Percentiles rank a stretch among this genome's conserved stretches.
Evolutionary conservation across 768 basidiomycete genomes (phyloP).

Genomic region (Clitopilus passeckerianus): DNA sequence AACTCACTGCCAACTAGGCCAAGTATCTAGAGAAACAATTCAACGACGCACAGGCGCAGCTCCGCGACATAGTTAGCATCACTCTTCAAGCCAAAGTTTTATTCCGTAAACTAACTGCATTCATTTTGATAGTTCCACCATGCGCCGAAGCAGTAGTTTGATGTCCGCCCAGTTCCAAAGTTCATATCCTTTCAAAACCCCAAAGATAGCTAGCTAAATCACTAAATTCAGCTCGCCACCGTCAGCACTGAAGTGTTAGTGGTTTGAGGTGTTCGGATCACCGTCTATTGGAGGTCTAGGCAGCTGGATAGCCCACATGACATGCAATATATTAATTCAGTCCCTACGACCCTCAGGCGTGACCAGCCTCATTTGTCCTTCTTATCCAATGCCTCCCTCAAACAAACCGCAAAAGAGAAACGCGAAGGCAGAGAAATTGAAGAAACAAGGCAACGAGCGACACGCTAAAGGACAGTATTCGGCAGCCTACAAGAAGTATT

Average conservation of each 20-base stretch:
- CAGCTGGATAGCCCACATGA: neutral
- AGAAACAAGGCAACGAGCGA: constrained; percentile 36
- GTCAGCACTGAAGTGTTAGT: too few relatives aligned
- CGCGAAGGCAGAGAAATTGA: constrained; percentile 22
- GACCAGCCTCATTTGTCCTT: too few relatives aligned
- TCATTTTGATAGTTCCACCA: constrained; percentile 47
- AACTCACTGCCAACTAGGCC: constrained; percentile 35
- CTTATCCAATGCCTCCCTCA: neutral
- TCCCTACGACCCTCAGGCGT: too few relatives aligned
- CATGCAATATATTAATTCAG: neutral
- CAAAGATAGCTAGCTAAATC: neutral
- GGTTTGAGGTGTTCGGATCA: too few relatives aligned
- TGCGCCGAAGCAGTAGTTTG: constrained; percentile 31
- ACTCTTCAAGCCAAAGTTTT: neutral
- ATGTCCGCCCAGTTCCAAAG: neutral
- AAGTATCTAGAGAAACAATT: constrained; percentile 95
- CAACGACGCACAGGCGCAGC: constrained; percentile 81
- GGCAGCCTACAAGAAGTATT: constrained; percentile 33
- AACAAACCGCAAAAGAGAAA: constrained; percentile 3
- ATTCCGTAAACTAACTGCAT: neutral
- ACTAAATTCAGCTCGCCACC: neutral
- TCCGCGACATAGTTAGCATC: constrained; percentile 74
- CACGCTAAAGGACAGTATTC: constrained; percentile 26
- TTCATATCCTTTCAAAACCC: neutral
- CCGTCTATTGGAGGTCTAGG: too few relatives aligned